Evolutionary conservation across 2,329 filamentous ascomycete genomes (phyloP).

Genomic region (Paecilomyces variotii): DNA sequence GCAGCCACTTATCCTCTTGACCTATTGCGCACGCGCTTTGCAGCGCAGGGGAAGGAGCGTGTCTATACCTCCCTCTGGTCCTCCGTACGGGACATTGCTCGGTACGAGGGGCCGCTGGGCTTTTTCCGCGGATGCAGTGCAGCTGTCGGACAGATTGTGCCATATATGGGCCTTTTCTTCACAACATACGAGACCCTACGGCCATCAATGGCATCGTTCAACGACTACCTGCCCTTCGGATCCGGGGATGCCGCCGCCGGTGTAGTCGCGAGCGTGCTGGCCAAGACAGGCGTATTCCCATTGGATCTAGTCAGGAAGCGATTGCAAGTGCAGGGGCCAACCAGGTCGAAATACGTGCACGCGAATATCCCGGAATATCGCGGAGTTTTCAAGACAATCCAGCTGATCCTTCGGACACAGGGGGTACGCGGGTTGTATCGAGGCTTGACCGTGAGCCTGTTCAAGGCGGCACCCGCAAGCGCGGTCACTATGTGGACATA

Average conservation of each 20-base stretch:
- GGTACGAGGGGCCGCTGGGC: slow-evolving; percentile 65
- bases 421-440: slow-evolving; percentile 76
- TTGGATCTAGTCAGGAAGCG: slow-evolving; percentile 88
- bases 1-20: slow-evolving; percentile 85
- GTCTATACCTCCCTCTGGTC: slow-evolving; percentile 67
- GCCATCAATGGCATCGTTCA: slow-evolving; percentile 40
- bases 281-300: slow-evolving; percentile 88
- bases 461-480: slow-evolving; percentile 91
- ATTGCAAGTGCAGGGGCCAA: slow-evolving; percentile 91
- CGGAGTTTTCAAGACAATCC: slow-evolving; percentile 59
- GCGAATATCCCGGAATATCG: slow-evolving; percentile 80
- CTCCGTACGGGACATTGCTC: slow-evolving; percentile 64
- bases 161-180: slow-evolving; percentile 97
- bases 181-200: slow-evolving; percentile 74
- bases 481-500: slow-evolving; percentile 95
- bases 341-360: slow-evolving; percentile 67
- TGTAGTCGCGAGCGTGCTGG: slow-evolving; percentile 65
- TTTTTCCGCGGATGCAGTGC: slow-evolving; percentile 86
- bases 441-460: slow-evolving; percentile 75
- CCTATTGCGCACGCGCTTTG: slow-evolving; percentile 86
- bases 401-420: slow-evolving; percentile 61
- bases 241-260: slow-evolving; percentile 79
- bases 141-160: slow-evolving; percentile 78
- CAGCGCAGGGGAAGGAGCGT: slow-evolving; percentile 75
- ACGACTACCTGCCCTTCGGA: slow-evolving; percentile 56